Percentiles rank a stretch among this genome's conserved stretches.
phyloP scores from a whole-genome alignment of 805 yeast species.

The Pichia rugopelliculosa region DNA sequence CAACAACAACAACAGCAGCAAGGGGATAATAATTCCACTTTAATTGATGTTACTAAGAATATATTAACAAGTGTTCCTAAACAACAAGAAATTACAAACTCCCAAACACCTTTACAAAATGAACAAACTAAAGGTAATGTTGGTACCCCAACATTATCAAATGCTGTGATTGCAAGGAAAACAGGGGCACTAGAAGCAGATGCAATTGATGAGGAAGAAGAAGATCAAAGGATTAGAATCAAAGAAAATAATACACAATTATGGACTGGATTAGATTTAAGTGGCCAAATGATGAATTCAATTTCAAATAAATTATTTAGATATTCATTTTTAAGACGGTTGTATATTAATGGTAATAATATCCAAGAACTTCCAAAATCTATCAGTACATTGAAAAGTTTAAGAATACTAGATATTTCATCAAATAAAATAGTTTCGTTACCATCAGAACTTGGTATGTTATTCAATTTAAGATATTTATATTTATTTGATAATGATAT shows the following conservation, averaged over 20 bases:
- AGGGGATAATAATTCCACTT: constrained; percentile 18
- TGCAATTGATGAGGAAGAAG: constrained; percentile 51
- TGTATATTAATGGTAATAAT: constrained; percentile 82
- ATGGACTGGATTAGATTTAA: constrained; percentile 91
- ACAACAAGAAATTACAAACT: constrained; percentile 14
- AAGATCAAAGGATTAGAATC: constrained; percentile 55
- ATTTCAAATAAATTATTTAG: constrained; percentile 69
- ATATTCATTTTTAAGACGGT: constrained; percentile 76
- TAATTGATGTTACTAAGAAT: constrained; percentile 36
- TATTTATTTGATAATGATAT: constrained; percentile 85
- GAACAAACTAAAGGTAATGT: constrained; percentile 26
- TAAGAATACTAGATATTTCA: constrained; percentile 81
- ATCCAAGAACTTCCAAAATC: constrained; percentile 59
- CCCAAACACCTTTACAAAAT: constrained; percentile 14
- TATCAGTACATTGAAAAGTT: constrained; percentile 58
- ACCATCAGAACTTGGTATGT: constrained; percentile 81
- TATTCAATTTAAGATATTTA: constrained; percentile 71
- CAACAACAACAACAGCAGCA: constrained; percentile 5
- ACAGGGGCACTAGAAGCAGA: constrained; percentile 23
- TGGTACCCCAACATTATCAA: constrained; percentile 31
- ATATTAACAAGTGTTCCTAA: constrained; percentile 27
- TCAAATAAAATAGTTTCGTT: constrained; percentile 61
- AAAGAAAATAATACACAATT: constrained; percentile 64
- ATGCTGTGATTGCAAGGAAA: constrained; percentile 27
- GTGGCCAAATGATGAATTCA: constrained; percentile 77